A percentile compares a stretch with the other conserved stretches of the same genome.
Evolutionary conservation across 73 alveolate species (phyloP).

Genomic region (Paramecium sonneborni): DNA sequence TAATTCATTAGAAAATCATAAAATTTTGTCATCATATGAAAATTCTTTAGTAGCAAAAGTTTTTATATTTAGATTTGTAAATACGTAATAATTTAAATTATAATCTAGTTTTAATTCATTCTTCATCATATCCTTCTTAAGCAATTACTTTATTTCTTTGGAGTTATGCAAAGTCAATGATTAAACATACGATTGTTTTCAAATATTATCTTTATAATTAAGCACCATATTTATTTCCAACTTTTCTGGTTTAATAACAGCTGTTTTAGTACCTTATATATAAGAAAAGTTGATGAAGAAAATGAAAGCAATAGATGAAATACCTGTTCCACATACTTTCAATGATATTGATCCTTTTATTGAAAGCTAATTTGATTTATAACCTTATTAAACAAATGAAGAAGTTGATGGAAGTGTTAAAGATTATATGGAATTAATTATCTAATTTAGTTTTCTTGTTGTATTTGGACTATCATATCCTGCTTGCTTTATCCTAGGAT

Average conservation of each 20-base stretch:
- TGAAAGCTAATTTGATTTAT: constrained; percentile 55
- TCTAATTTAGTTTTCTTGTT: constrained; percentile 64
- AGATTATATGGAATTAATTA: constrained; percentile 68
- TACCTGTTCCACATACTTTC: constrained; percentile 47
- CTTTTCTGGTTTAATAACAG: not conserved
- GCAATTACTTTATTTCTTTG: constrained; percentile 1
- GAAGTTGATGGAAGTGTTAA: constrained; percentile 74
- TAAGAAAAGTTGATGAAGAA: not conserved
- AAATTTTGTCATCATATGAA: constrained; percentile 60
- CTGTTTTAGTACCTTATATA: not conserved
- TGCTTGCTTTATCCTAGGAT: constrained; percentile 55
- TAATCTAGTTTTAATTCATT: constrained; percentile 71
- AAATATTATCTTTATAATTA: constrained; percentile 55
- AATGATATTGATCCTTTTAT: constrained; percentile 47
- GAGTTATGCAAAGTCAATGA: not conserved
- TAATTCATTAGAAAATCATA: constrained; percentile 56
- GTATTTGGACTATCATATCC: constrained; percentile 73
- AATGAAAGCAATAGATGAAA: not conserved
- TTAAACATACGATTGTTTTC: constrained; percentile 34
- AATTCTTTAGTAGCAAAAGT: constrained; percentile 60
- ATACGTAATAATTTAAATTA: constrained; percentile 13
- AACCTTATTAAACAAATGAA: constrained; percentile 52
- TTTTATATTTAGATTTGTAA: constrained; percentile 46
- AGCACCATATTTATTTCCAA: constrained; percentile 59
- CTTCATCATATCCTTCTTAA: constrained; percentile 74